phyloP scores from a whole-genome alignment of 2,329 filamentous ascomycete species.

The Ophiosphaerella korrae region DNA sequence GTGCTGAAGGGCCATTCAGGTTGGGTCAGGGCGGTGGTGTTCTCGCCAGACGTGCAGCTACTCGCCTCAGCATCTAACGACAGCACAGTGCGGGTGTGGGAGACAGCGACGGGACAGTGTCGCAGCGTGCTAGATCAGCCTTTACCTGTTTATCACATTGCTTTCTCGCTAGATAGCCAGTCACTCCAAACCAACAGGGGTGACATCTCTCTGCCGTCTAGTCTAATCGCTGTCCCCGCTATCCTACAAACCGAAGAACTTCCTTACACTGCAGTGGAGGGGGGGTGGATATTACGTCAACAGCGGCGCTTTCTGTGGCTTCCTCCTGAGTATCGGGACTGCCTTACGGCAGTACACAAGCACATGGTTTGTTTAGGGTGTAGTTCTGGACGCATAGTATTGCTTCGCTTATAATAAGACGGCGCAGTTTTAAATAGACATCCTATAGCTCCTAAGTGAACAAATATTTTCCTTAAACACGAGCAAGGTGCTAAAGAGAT shows the following conservation, averaged over 20 bases:
- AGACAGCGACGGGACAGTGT: too few relatives aligned
- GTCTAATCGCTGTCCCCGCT: not conserved
- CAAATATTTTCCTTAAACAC: too few relatives aligned
- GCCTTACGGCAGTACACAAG: not conserved
- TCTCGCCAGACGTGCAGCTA: too few relatives aligned
- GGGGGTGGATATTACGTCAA: constrained; percentile 2
- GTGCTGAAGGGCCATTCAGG: too few relatives aligned
- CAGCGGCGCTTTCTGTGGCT: constrained; percentile 3
- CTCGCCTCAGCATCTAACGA: too few relatives aligned
- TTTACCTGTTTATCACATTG: not conserved
- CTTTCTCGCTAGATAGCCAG: constrained; percentile 7
- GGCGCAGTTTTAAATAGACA: not conserved
- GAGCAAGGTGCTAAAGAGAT: not conserved
- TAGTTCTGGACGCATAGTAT: not conserved
- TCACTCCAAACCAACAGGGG: constrained; percentile 3
- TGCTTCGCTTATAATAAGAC: constrained; percentile 3
- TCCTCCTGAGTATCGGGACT: constrained; percentile 5
- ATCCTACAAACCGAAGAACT: constrained; percentile 1
- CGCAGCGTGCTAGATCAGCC: too few relatives aligned
- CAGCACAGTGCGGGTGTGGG: too few relatives aligned
- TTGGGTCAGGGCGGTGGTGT: too few relatives aligned
- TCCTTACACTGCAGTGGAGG: not conserved
- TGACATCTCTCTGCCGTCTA: constrained; percentile 1
- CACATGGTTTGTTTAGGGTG: constrained; percentile 3
- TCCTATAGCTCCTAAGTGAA: not conserved